Evolutionary conservation across 2,329 filamentous ascomycete genomes (phyloP).

Genomic region (Claviceps quebecensis): DNA sequence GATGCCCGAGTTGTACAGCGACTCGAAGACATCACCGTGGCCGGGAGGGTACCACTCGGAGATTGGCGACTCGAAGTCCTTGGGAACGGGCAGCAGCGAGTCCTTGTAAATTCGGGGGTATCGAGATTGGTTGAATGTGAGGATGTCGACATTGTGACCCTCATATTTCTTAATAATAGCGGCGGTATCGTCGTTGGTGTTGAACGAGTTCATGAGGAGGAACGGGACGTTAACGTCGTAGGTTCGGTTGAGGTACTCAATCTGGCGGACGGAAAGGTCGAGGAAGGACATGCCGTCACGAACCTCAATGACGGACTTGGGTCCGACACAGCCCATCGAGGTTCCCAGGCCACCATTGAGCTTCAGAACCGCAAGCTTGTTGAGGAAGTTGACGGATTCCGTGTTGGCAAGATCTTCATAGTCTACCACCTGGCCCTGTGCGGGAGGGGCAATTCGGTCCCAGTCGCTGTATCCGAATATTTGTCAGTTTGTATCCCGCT

Average conservation of each 20-base stretch:
- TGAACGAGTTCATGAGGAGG: conserved; percentile 99
- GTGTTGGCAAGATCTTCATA: conserved; percentile 83
- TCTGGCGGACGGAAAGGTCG: conserved; percentile 94
- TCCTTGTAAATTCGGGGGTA: conserved; percentile 98
- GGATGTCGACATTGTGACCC: conserved; percentile 97
- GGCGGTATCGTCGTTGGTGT: conserved; percentile 94
- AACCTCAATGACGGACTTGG: conserved; percentile 98
- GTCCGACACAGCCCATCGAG: conserved; percentile 97
- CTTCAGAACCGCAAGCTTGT: conserved; percentile 96
- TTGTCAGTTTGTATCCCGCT: background rate
- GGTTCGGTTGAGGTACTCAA: conserved; percentile 97
- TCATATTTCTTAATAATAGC: conserved; percentile 99
- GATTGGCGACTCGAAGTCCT: conserved; percentile 73
- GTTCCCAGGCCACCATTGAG: conserved; percentile 98
- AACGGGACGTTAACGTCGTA: conserved; percentile 96
- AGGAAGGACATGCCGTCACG: conserved; percentile 99
- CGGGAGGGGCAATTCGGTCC: conserved; percentile 91
- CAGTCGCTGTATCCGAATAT: conserved; percentile 54
- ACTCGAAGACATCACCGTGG: conserved; percentile 99
- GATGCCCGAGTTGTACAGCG: conserved; percentile 96
- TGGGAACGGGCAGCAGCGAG: conserved; percentile 89
- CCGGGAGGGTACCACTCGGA: conserved; percentile 98
- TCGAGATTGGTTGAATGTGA: conserved; percentile 98
- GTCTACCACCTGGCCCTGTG: conserved; percentile 85
- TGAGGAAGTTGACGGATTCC: conserved; percentile 85